Base-by-base conservation (phyloP, 108 stramenopile genomes). In the Cylindrotheca fusiformis region DNA sequence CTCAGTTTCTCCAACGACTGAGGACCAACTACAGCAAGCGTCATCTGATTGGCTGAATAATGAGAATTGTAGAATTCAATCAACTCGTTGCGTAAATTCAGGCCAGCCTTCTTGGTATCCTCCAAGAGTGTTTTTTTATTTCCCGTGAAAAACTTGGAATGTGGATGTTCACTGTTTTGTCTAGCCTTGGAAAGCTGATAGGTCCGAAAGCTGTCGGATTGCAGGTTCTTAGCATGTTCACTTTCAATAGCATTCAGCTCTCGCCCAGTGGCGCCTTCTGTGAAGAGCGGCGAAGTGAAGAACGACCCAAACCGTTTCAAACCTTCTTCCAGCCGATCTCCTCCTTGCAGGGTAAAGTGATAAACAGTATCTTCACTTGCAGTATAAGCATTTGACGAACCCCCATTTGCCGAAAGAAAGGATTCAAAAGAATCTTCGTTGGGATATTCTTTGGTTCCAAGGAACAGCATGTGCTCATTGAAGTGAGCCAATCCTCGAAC, bases 11-110 rank as follows among this genome's bases (percentile, higher is more conserved):
- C 63, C 1, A 90, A 10, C 8, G 74, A 70, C 60, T 89, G 87
- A n/a, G 91, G 91, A 27, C 78, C 96, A 14, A 95, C 88, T 5
- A 98, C 70, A 8, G 87, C 95, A 30, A 97, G 68, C 20, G 82
- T 77, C 96, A 97, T 97, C 72, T 94, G 87, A 75, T 96, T 94
- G 31, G 96, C 84, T 47, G 90, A 89, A 76, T 98, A 98, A 67
- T 95, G 81, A 14, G 50, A 67, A 20, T 79, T 48, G 74, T 97
- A 95, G 66, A 97, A 98, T 20, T 89, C 68, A 32, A 98, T 81
- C 8, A 98, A 77, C 51, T 83, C 70, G n/a, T 87, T 57, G n/a
- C 96, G 85, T 26, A 97, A 51, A 71, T 87, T 63, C 41, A 92
- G 75, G 4, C 86, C 86, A 51, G 77, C 62, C n/a, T 66, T 74